Percentiles rank a stretch among this genome's conserved stretches.
phyloP scores from a whole-genome alignment of 2,329 filamentous ascomycete genomes.

The Chaetomiaceae sp. region DNA sequence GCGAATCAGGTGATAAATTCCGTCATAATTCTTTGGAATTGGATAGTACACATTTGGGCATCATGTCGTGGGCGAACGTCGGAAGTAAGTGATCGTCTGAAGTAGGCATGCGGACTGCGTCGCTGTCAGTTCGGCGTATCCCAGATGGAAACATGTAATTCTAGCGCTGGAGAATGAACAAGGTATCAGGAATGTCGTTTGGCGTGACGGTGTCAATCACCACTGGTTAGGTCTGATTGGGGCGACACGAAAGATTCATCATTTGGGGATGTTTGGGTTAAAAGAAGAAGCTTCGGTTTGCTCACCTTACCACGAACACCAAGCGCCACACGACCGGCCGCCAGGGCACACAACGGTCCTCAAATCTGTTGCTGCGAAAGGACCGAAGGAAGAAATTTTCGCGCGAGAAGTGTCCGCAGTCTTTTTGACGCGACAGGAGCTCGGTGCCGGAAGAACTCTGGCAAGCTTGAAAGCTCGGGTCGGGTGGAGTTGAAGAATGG shows the following conservation, averaged over 20 bases:
- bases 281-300: constrained; percentile 15
- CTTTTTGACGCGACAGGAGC: background rate
- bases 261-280: constrained; percentile 27
- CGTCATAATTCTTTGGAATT: constrained; percentile 35
- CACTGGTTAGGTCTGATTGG: constrained; percentile 51
- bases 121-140: constrained; percentile 12
- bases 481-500: background rate
- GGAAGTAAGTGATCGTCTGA: background rate
- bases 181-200: constrained; percentile 41
- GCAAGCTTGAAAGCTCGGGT: constrained; percentile 3
- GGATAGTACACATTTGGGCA: constrained; percentile 39
- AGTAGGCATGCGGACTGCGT: constrained; percentile 14
- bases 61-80: constrained; percentile 28
- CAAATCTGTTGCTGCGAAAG: too few species aligned
- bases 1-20: constrained; percentile 22
- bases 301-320: constrained; percentile 7
- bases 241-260: constrained; percentile 53
- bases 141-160: background rate
- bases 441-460: constrained; percentile 19
- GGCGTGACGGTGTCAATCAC: constrained; percentile 50
- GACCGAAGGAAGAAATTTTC: too few species aligned
- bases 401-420: background rate
- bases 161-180: background rate
- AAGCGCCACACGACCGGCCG: too few species aligned
- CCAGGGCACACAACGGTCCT: background rate